phyloP scores from a whole-genome alignment of 2,329 filamentous ascomycete genomes.

The Curvularia hawaiiensis region DNA sequence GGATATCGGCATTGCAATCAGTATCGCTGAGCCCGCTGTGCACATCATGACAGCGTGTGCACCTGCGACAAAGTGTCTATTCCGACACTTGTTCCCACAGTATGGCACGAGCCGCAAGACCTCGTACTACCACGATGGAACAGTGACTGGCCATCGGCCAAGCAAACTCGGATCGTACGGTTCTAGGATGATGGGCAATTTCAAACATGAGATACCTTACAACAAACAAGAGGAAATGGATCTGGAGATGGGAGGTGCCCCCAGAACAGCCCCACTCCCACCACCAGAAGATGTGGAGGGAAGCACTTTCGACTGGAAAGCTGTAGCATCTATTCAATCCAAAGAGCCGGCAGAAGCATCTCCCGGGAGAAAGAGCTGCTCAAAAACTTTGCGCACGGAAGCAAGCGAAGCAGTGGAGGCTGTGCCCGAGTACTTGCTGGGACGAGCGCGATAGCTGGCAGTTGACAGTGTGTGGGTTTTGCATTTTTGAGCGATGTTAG shows the following conservation, averaged over 20 bases:
- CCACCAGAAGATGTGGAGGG: slow-evolving; percentile 7
- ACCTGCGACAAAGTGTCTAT: slow-evolving; percentile 57
- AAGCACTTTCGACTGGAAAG: slow-evolving; percentile 11
- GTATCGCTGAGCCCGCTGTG: slow-evolving; percentile 48
- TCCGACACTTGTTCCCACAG: slow-evolving; percentile 44
- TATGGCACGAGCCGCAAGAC: slow-evolving; percentile 30
- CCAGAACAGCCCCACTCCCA: slow-evolving; percentile 7
- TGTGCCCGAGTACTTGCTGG: slow-evolving; percentile 26
- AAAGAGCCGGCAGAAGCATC: slow-evolving; percentile 6
- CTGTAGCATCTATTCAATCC: slow-evolving; percentile 13
- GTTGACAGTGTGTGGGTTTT: slow-evolving; percentile 3
- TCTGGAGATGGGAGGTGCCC: slow-evolving; percentile 15
- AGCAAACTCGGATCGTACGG: slow-evolving; percentile 16
- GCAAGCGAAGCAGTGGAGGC: slow-evolving; percentile 20
- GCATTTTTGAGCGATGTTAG: slow-evolving; percentile 13
- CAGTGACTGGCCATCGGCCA: slow-evolving; percentile 1
- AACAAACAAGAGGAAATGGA: slow-evolving; percentile 10
- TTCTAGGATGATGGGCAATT: slow-evolving; percentile 12
- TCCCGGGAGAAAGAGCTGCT: slow-evolving; percentile 12
- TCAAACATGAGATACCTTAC: slow-evolving; percentile 19
- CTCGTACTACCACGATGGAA: slow-evolving; percentile 22
- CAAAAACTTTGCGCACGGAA: slow-evolving; percentile 16
- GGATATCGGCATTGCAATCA: slow-evolving; percentile 46
- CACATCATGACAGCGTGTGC: slow-evolving; percentile 61
- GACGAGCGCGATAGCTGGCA: slow-evolving; percentile 11